These are phyloP conservation scores for Fusarium udum DNA, from an alignment of 2,329 filamentous ascomycete species.

Conservation along the genomic window DNA sequence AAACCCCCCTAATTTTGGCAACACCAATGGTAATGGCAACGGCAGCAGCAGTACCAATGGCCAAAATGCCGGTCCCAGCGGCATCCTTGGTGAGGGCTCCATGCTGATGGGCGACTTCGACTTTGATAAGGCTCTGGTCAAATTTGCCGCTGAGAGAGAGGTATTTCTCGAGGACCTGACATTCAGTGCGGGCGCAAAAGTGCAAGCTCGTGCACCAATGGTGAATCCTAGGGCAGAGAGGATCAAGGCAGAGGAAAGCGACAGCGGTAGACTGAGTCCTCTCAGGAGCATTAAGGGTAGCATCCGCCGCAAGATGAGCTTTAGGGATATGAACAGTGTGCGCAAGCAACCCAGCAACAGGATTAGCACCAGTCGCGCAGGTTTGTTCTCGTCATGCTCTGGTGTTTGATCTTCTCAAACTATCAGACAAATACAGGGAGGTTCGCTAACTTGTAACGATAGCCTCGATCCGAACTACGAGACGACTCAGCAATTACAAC, in stretches of 20 bases:
- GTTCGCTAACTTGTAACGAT: slow-evolving; percentile 42
- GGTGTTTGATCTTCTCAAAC: background rate
- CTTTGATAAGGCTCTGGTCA: slow-evolving; percentile 91
- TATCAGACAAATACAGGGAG: background rate
- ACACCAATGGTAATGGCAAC: slow-evolving; percentile 36
- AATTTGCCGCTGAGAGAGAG: slow-evolving; percentile 95
- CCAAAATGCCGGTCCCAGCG: slow-evolving; percentile 35
- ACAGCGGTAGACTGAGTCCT: slow-evolving; percentile 64
- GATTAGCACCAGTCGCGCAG: slow-evolving; percentile 57
- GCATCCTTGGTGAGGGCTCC: slow-evolving; percentile 46
- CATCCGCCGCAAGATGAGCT: slow-evolving; percentile 90
- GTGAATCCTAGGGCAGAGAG: slow-evolving; percentile 83
- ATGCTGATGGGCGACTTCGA: slow-evolving; percentile 74
- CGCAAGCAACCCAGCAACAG: slow-evolving; percentile 84
- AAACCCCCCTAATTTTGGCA: slow-evolving; percentile 44
- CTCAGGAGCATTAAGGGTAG: slow-evolving; percentile 77
- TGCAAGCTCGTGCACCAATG: slow-evolving; percentile 74
- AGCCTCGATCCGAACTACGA: slow-evolving; percentile 79
- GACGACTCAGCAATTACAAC: slow-evolving; percentile 94
- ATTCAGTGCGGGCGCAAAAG: slow-evolving; percentile 84
- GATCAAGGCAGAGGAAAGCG: slow-evolving; percentile 77
- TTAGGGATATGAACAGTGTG: slow-evolving; percentile 93
- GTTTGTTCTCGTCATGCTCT: slow-evolving; percentile 29
- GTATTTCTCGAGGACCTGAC: slow-evolving; percentile 92
- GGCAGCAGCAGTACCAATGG: slow-evolving; percentile 28